Conservation (phyloP, 2,329 filamentous ascomycete genomes). For the Fusarium xyrophilum region DNA sequence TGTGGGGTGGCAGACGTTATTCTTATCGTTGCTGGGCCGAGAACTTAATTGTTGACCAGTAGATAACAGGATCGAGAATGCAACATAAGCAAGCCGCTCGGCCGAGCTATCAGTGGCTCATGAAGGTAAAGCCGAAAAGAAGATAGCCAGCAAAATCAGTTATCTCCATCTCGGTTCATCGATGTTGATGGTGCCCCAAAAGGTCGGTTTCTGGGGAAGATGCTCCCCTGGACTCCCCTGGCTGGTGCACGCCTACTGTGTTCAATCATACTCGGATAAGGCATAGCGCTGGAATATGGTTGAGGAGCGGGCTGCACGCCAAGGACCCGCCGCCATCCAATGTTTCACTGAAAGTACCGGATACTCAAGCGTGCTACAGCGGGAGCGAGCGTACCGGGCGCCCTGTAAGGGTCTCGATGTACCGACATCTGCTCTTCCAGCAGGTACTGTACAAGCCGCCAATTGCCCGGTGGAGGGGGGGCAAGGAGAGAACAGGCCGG, state of each 20-base stretch:
- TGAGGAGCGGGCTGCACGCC: conserved; percentile 49
- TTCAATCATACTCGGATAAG: conserved; percentile 34
- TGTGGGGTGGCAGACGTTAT: too few species aligned
- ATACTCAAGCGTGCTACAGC: conserved; percentile 34
- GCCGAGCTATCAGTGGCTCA: conserved; percentile 38
- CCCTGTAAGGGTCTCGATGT: conserved; percentile 30
- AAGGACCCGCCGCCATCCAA: conserved; percentile 40
- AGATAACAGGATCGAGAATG: conserved; percentile 26
- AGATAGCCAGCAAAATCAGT: conserved; percentile 35
- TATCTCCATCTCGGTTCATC: conserved; percentile 17
- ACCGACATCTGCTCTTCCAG: conserved; percentile 30
- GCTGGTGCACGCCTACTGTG: conserved; percentile 28
- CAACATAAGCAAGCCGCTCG: conserved; percentile 33
- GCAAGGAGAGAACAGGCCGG: conserved; percentile 27
- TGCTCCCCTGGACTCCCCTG: conserved; percentile 40
- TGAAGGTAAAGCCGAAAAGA: conserved; percentile 22
- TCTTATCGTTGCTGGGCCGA: conserved; percentile 29
- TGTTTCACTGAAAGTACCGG: conserved; percentile 35
- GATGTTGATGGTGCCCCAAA: conserved; percentile 44
- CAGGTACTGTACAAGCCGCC: conserved; percentile 16
- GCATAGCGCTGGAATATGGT: conserved; percentile 52
- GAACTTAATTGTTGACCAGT: conserved; percentile 23
- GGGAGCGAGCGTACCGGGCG: conserved; percentile 16
- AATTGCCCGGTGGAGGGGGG: conserved; percentile 24
- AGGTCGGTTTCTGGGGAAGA: conserved; percentile 43